Evolutionary conservation across 2,329 filamentous ascomycete species (phyloP).

Genomic region (Aspergillus luchuensis): DNA sequence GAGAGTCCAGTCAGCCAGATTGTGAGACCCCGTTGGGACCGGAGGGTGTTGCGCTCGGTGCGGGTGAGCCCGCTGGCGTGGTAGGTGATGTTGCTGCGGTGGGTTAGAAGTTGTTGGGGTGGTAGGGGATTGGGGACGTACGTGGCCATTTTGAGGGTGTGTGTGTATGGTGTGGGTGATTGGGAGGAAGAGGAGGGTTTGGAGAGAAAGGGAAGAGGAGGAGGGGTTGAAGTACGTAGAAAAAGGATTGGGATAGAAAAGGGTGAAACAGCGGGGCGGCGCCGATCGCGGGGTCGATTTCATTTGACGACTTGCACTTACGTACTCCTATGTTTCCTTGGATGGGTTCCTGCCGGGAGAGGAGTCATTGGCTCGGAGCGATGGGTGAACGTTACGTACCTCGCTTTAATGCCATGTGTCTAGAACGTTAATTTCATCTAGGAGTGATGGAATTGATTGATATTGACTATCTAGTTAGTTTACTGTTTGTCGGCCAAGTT

Average conservation of each 20-base stretch:
- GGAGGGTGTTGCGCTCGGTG: slow-evolving; percentile 48
- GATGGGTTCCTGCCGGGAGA: neutral
- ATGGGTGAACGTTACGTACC: neutral
- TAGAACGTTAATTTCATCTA: too few relatives aligned
- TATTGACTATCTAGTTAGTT: slow-evolving; percentile 2
- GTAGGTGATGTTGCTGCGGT: slow-evolving; percentile 50
- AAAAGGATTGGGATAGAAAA: neutral
- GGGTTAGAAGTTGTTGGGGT: slow-evolving; percentile 9
- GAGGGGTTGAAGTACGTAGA: slow-evolving; percentile 11
- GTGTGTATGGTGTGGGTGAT: neutral
- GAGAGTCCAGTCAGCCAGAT: slow-evolving; percentile 98
- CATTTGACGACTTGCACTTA: neutral
- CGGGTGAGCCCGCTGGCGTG: slow-evolving; percentile 47
- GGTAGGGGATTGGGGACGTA: slow-evolving; percentile 24
- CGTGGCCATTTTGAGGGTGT: slow-evolving; percentile 38
- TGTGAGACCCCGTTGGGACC: slow-evolving; percentile 86
- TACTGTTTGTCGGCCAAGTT: slow-evolving; percentile 49
- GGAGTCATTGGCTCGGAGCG: too few relatives aligned
- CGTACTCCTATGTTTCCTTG: neutral
- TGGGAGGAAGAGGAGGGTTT: neutral
- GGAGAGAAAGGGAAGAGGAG: neutral
- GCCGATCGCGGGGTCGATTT: slow-evolving; percentile 29
- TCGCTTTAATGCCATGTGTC: neutral
- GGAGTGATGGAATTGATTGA: too few relatives aligned
- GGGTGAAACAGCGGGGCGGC: slow-evolving; percentile 20